Conservation (phyloP, 1,284 basidiomycete species). For the Apiotrichum veenhuisii region DNA sequence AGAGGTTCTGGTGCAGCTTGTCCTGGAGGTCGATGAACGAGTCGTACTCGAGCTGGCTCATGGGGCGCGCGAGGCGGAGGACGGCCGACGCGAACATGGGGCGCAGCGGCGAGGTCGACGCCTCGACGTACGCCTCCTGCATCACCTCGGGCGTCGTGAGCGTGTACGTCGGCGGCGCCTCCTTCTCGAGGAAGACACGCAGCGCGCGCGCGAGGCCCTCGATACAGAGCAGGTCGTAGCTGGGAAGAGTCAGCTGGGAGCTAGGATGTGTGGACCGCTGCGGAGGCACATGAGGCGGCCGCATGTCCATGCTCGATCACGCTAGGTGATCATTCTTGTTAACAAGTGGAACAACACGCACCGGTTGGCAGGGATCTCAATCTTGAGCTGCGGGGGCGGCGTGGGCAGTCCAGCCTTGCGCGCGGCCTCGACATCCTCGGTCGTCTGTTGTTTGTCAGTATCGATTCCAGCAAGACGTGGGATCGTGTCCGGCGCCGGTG, state of each 20-base stretch:
- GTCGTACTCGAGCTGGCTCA: conserved; percentile 84
- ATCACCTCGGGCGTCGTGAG: conserved; percentile 64
- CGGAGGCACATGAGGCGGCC: no score
- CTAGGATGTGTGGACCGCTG: not conserved
- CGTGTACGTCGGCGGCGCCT: conserved; percentile 67
- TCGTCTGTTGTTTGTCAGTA: conserved; percentile 60
- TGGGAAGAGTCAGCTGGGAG: conserved; percentile 42
- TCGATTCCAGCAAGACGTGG: no score
- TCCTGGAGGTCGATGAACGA: conserved; percentile 99
- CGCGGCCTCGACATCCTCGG: conserved; percentile 78
- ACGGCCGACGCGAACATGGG: conserved; percentile 89
- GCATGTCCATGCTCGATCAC: no score
- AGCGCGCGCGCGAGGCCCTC: conserved; percentile 91
- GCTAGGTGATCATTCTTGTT: no score
- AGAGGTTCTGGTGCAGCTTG: conserved; percentile 96
- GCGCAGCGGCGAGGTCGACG: conserved; percentile 75
- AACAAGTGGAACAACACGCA: conserved; percentile 27
- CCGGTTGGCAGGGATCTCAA: conserved; percentile 96
- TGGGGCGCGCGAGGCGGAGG: conserved; percentile 76
- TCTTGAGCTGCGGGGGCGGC: conserved; percentile 90
- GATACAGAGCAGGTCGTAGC: conserved; percentile 96
- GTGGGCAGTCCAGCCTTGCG: conserved; percentile 76
- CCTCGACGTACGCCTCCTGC: conserved; percentile 63
- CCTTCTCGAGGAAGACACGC: conserved; percentile 75
- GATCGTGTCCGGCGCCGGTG: no score